A percentile compares a stretch with the other conserved stretches of the same genome.
phyloP scores from a whole-genome alignment of 495 filamentous ascomycete genomes.

The Hamigera avellanea region DNA sequence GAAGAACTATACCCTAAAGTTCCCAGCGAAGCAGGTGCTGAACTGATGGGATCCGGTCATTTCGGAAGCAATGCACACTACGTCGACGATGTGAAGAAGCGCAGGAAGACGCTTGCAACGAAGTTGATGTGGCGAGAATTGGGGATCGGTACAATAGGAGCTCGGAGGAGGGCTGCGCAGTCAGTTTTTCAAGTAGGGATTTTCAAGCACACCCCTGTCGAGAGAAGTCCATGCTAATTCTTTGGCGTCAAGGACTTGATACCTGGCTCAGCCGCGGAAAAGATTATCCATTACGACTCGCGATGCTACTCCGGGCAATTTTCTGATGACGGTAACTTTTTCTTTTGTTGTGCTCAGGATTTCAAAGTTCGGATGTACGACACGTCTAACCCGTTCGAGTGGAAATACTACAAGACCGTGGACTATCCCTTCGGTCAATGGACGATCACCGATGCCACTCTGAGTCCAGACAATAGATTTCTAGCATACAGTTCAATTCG shows the following conservation, averaged over 20 bases:
- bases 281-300: slow-evolving; percentile 74
- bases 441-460: slow-evolving; percentile 89
- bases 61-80: slow-evolving; percentile 57
- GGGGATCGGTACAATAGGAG: slow-evolving; percentile 43
- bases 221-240: slow-evolving; percentile 3
- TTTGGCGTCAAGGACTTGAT: slow-evolving; percentile 35
- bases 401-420: slow-evolving; percentile 93
- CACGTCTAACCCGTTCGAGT: slow-evolving; percentile 88
- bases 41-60: slow-evolving; percentile 66
- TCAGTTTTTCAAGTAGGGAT: slow-evolving; percentile 53
- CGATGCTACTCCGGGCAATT: slow-evolving; percentile 94
- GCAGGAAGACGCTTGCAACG: slow-evolving; percentile 49
- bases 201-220: not conserved
- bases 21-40: slow-evolving; percentile 61
- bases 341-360: slow-evolving; percentile 89
- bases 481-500: slow-evolving; percentile 83
- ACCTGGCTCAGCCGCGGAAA: slow-evolving; percentile 68
- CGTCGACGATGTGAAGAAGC: slow-evolving; percentile 34
- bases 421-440: slow-evolving; percentile 76
- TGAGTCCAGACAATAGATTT: slow-evolving; percentile 86
- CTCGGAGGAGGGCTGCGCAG: slow-evolving; percentile 43
- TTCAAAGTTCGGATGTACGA: slow-evolving; percentile 95
- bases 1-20: slow-evolving; percentile 56
- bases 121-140: slow-evolving; percentile 72
- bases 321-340: slow-evolving; percentile 94